Percentiles rank a stretch among this genome's conserved stretches.
Evolutionary conservation across 768 basidiomycete species (phyloP).

Genomic region (Crepidotus variabilis): DNA sequence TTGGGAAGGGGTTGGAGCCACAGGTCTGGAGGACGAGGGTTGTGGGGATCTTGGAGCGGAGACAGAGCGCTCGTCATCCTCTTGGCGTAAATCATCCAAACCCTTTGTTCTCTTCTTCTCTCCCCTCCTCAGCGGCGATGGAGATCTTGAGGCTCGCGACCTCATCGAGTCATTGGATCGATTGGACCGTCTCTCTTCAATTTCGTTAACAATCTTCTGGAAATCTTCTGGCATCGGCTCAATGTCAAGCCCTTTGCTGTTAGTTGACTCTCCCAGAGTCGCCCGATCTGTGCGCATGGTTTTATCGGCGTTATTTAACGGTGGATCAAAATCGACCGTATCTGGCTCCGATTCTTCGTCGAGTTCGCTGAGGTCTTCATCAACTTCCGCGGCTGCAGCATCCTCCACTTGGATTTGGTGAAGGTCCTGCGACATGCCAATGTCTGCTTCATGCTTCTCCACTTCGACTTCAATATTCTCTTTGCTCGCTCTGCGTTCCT

Average conservation of each 20-base stretch:
- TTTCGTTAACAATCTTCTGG: constrained; percentile 59
- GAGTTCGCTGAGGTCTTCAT: constrained; percentile 15
- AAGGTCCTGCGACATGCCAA: constrained; percentile 30
- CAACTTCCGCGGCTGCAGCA: constrained; percentile 16
- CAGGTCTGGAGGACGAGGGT: constrained; percentile 21
- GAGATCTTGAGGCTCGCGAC: not conserved
- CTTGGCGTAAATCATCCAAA: constrained; percentile 8
- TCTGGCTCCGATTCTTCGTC: constrained; percentile 23
- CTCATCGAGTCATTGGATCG: constrained; percentile 17
- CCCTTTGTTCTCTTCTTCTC: constrained; percentile 12
- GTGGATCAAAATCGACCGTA: constrained; percentile 3
- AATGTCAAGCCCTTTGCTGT: constrained; percentile 16
- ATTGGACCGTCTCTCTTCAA: constrained; percentile 62
- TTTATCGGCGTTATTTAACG: constrained; percentile 25
- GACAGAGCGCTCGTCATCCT: constrained; percentile 12
- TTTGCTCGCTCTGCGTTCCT: constrained; percentile 59
- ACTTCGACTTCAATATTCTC: constrained; percentile 29
- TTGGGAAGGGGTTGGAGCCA: constrained; percentile 33
- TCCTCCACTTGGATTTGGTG: constrained; percentile 19
- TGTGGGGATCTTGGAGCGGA: not conserved
- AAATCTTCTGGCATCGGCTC: constrained; percentile 59
- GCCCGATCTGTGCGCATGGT: constrained; percentile 54
- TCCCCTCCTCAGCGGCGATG: constrained; percentile 4
- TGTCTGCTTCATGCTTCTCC: constrained; percentile 24
- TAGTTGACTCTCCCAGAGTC: constrained; percentile 41